phyloP scores from a whole-genome alignment of 371 early-diverging fungal species.

The Apophysomyces sp. region DNA sequence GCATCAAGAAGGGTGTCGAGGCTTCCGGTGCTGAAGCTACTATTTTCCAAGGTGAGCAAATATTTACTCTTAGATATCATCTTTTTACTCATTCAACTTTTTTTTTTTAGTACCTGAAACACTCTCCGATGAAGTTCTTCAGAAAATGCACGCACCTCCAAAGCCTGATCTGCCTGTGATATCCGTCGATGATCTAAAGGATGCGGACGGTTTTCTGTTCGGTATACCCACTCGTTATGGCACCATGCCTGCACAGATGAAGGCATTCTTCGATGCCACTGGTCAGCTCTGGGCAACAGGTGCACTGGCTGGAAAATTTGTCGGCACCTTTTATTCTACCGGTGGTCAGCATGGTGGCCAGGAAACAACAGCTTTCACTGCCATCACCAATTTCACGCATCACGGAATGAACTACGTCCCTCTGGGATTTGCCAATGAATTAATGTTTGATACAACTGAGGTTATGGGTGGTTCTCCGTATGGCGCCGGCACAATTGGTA shows the following conservation, averaged over 20 bases:
- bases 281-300: slow-evolving; percentile 67
- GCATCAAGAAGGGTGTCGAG: slow-evolving; percentile 62
- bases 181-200: slow-evolving; percentile 49
- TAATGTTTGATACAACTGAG: slow-evolving; percentile 25
- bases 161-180: slow-evolving; percentile 60
- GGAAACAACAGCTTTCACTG: slow-evolving; percentile 62
- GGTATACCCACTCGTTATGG: slow-evolving; percentile 77
- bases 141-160: slow-evolving; percentile 63
- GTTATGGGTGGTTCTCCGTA: slow-evolving; percentile 55
- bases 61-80: not conserved
- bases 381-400: slow-evolving; percentile 60
- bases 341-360: slow-evolving; percentile 68
- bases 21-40: slow-evolving; percentile 56
- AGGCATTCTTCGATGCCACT: slow-evolving; percentile 61
- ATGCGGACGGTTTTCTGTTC: slow-evolving; percentile 75
- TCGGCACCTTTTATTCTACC: slow-evolving; percentile 71
- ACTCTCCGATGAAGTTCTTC: slow-evolving; percentile 55
- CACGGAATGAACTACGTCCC: slow-evolving; percentile 75
- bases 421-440: slow-evolving; percentile 42
- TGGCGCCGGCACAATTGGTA: slow-evolving; percentile 58
- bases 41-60: slow-evolving; percentile 52
- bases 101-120: slow-evolving; percentile 55
- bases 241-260: slow-evolving; percentile 64
- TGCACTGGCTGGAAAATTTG: slow-evolving; percentile 65
- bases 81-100: not conserved